Evolutionary conservation across 2,329 filamentous ascomycete genomes (phyloP), one percentile per base, ranked within the genome.

Genomic region (Ascochyta clinopodiicola): DNA sequence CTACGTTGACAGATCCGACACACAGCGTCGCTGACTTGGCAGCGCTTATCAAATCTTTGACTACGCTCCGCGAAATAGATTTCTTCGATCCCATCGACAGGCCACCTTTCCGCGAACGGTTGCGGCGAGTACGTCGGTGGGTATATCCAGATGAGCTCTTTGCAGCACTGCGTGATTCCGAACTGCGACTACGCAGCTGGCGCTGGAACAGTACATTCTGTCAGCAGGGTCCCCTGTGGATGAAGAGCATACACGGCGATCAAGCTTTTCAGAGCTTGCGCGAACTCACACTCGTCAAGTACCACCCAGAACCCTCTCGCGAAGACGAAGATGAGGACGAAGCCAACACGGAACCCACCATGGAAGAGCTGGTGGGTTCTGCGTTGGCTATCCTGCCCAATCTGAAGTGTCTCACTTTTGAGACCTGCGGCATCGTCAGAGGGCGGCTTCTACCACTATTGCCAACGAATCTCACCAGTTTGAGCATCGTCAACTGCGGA

Each of bases 401-500:
- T 1, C 79, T 98, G 6, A 82, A 82, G 50, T 84, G 87, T 50
- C 77, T 97, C 10, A 80, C 87, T 1, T 87, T 97, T 61, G 86
- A 93, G 67, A 88, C 88, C 7, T 96, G 88, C 38, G 88, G 87
- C 2, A 80, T 90, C 31, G 82, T 92, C 54, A 89, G 89, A 67
- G 83, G 86, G 7, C 79, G 81, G 8, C 80, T 96, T 17, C 78
- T 96, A n/a, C 81, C 84, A 1, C 79, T 85, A 4, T 77, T 97
- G 6, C 91, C 93, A 0, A 80, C 78, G 10, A 82, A 79, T 3
- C 80, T 98, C 19, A 77, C 82, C 40, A 84, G 85, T 40, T 80
- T 98, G 3, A 88, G 88, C 60, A 79, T 97, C 15, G 85, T 87
- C 61, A 94, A 95, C 64, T 97, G 92, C 69, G 88, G 88, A 76